phyloP scores from a whole-genome alignment of 208 protist genomes.

The Leishmania amazonensis region DNA sequence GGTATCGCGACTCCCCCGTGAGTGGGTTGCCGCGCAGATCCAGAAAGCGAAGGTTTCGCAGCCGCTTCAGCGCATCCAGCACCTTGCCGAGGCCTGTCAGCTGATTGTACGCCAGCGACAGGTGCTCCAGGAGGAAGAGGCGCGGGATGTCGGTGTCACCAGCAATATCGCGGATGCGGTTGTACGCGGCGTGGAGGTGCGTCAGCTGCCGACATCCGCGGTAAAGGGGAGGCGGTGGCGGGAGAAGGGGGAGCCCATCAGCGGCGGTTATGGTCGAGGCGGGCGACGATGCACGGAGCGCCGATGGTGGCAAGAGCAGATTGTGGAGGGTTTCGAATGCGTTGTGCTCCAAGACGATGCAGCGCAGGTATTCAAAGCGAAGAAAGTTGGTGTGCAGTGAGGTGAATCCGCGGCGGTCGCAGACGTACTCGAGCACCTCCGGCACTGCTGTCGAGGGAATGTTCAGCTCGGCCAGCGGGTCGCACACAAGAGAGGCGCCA shows the following conservation, averaged over 20 bases:
- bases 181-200: slow-evolving; percentile 48
- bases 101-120: slow-evolving; percentile 67
- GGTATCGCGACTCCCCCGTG: slow-evolving; percentile 63
- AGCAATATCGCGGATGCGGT: slow-evolving; percentile 37
- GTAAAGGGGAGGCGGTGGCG: slow-evolving; percentile 16
- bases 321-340: slow-evolving; percentile 43
- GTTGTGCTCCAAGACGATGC: slow-evolving; percentile 70
- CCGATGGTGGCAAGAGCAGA: slow-evolving; percentile 31
- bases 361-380: slow-evolving; percentile 64
- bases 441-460: slow-evolving; percentile 43
- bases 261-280: background rate
- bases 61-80: slow-evolving; percentile 36
- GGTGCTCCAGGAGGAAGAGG: slow-evolving; percentile 54
- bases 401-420: slow-evolving; percentile 50
- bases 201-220: slow-evolving; percentile 61
- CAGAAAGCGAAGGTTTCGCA: slow-evolving; percentile 56
- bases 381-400: slow-evolving; percentile 65
- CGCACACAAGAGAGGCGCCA: slow-evolving; percentile 22
- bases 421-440: slow-evolving; percentile 46
- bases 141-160: slow-evolving; percentile 51
- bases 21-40: slow-evolving; percentile 77
- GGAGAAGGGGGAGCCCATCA: background rate
- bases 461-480: slow-evolving; percentile 57
- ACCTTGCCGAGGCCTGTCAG: slow-evolving; percentile 50
- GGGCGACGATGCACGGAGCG: background rate